Conservation (phyloP, 2,329 filamentous ascomycete genomes). For the Verruconis gallopava region DNA sequence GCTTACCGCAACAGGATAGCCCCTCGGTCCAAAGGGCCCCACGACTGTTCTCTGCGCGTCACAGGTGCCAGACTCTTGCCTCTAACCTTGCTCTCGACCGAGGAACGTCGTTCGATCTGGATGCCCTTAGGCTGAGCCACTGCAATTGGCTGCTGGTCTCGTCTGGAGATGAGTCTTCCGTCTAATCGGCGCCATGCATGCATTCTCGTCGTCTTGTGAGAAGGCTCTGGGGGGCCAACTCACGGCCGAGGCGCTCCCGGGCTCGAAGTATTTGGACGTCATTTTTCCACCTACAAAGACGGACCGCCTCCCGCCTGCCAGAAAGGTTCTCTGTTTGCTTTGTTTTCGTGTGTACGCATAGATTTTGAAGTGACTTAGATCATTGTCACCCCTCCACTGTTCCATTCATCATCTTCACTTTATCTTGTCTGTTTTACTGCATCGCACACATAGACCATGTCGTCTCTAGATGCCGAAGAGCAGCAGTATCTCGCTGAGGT, state of each 20-base stretch:
- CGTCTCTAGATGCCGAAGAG: slow-evolving; percentile 51
- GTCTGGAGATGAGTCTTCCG: background rate
- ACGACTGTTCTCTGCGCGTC: background rate
- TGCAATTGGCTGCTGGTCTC: background rate
- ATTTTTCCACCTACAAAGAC: background rate
- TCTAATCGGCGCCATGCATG: background rate
- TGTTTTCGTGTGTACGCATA: too few species aligned
- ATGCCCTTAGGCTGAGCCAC: too few species aligned
- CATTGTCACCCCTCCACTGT: too few species aligned
- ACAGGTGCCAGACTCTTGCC: background rate
- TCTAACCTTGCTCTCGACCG: too few species aligned
- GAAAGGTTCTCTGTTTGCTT: too few species aligned
- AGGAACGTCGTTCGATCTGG: too few species aligned
- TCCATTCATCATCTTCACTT: background rate
- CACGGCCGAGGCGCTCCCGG: background rate
- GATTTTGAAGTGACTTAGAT: too few species aligned
- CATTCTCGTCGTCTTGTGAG: background rate
- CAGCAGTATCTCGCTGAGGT: slow-evolving; percentile 70
- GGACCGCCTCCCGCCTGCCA: background rate
- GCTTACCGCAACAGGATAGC: background rate
- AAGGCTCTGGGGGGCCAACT: background rate
- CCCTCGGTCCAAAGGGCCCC: background rate
- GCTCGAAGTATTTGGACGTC: background rate
- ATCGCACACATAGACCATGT: slow-evolving; percentile 19
- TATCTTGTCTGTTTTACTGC: background rate